A percentile compares a stretch with the other conserved stretches of the same genome.
These are phyloP conservation scores for Biscogniauxia sp. DNA, from an alignment of 2,329 filamentous ascomycete genomes.

Conservation along the genomic window DNA sequence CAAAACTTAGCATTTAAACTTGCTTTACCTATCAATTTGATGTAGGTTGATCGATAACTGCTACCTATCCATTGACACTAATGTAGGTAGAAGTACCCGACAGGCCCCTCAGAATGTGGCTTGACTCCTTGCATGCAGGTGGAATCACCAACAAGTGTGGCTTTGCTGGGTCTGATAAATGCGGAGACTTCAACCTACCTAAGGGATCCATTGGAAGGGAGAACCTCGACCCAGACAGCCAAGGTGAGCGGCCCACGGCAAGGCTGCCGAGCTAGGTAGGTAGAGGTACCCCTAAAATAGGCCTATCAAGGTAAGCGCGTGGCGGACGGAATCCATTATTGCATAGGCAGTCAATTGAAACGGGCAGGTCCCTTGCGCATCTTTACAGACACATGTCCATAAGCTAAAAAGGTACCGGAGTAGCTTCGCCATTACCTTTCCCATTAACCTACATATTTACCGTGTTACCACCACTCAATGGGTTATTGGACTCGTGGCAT, in stretches of 20 bases:
- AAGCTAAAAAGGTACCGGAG: neutral
- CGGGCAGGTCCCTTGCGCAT: neutral
- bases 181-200: neutral
- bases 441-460: constrained; percentile 18
- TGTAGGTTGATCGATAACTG: neutral
- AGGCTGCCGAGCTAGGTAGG: neutral
- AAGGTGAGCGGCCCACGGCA: neutral
- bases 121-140: neutral
- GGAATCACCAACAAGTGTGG: neutral
- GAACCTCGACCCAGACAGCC: no score
- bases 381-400: constrained; percentile 29
- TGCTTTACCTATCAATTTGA: no score
- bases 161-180: neutral
- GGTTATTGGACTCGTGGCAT: neutral
- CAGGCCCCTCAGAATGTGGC: neutral
- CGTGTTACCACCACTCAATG: neutral
- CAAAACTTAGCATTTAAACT: no score
- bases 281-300: neutral
- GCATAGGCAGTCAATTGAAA: neutral
- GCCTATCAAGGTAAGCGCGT: neutral
- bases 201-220: neutral
- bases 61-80: no score
- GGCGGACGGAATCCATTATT: no score
- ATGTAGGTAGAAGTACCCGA: no score
- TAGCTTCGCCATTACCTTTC: neutral